Evolutionary conservation across 805 yeast species (phyloP).

Genomic region (Saturnispora quitensis): DNA sequence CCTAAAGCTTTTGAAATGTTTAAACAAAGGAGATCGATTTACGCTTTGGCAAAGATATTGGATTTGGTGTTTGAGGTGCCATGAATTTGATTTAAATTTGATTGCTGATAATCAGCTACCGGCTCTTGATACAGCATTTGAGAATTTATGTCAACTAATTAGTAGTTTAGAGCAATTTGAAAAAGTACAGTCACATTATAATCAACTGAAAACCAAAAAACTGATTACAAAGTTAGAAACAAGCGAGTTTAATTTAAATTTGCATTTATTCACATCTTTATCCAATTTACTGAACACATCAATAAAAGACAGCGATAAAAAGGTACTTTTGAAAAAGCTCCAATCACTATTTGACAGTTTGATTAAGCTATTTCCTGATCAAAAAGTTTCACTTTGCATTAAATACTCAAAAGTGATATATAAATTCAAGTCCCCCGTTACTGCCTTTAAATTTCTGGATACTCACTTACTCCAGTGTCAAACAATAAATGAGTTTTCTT

Average conservation of each 20-base stretch:
- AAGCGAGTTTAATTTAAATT: neutral
- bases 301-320: neutral
- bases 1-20: neutral
- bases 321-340: constrained; percentile 2
- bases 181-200: constrained; percentile 14
- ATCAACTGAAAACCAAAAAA: constrained; percentile 18
- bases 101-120: neutral
- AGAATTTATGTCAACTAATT: neutral
- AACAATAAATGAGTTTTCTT: constrained; percentile 53
- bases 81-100: neutral
- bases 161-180: neutral
- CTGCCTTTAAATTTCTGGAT: constrained; percentile 37
- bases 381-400: constrained; percentile 39
- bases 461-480: constrained; percentile 37
- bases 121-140: neutral
- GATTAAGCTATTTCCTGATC: constrained; percentile 46
- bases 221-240: neutral
- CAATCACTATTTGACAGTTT: constrained; percentile 27
- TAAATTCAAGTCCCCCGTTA: constrained; percentile 27
- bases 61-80: neutral
- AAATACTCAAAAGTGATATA: constrained; percentile 42
- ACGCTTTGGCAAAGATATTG: neutral
- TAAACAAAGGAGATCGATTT: neutral
- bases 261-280: neutral
- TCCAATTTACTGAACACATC: constrained; percentile 12